These are phyloP conservation scores for Raffaelea arxii DNA, from an alignment of 2,329 filamentous ascomycete species.

Conservation along the genomic window DNA sequence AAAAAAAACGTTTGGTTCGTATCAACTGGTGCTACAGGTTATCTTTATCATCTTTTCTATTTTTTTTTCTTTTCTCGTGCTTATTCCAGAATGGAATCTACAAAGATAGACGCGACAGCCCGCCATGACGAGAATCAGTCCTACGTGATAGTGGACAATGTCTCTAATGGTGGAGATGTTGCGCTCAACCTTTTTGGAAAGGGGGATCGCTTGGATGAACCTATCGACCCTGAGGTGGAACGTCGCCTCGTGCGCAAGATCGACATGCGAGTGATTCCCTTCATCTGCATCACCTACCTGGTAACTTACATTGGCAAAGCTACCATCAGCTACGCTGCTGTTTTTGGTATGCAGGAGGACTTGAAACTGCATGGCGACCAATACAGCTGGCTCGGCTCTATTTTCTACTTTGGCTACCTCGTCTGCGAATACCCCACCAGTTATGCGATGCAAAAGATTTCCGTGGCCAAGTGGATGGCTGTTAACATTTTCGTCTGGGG, in stretches of 20 bases:
- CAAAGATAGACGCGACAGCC: background rate
- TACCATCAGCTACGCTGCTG: slow-evolving; percentile 63
- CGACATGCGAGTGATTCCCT: slow-evolving; percentile 2
- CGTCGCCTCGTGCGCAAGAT: slow-evolving; percentile 2
- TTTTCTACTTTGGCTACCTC: slow-evolving; percentile 43
- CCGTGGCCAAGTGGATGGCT: slow-evolving; percentile 37
- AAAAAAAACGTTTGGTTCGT: no score
- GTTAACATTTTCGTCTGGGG: slow-evolving; percentile 30
- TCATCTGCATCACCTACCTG: slow-evolving; percentile 3
- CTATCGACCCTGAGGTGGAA: background rate
- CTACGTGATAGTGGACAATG: background rate
- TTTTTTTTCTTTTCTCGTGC: no score
- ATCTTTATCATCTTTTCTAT: no score
- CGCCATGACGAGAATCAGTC: background rate
- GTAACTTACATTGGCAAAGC: slow-evolving; percentile 38
- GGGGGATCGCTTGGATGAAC: background rate
- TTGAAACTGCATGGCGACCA: slow-evolving; percentile 51
- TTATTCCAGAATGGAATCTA: background rate
- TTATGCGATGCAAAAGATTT: slow-evolving; percentile 35
- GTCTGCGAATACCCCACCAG: slow-evolving; percentile 33
- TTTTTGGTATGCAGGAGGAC: slow-evolving; percentile 55
- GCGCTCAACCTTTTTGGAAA: background rate
- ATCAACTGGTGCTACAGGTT: no score
- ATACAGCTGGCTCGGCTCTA: slow-evolving; percentile 32
- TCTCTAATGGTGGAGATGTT: background rate